Percentiles rank a stretch among this genome's conserved stretches.
phyloP scores from a whole-genome alignment of 805 yeast species.

The Candida fluviatilis region DNA sequence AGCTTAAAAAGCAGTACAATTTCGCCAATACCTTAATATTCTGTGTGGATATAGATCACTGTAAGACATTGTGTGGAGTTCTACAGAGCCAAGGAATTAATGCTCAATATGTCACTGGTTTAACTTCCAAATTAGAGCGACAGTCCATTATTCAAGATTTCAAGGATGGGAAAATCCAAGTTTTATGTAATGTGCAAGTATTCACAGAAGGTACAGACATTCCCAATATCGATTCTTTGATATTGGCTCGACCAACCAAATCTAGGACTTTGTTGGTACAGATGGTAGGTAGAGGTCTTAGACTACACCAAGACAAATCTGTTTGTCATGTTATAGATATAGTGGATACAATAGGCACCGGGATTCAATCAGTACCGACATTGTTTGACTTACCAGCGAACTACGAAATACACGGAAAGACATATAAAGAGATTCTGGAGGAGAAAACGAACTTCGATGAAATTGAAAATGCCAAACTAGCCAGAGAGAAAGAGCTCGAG shows the following conservation, averaged over 20 bases:
- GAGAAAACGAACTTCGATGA: constrained; percentile 11
- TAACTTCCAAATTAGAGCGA: constrained; percentile 52
- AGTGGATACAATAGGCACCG: constrained; percentile 55
- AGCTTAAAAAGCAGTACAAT: constrained; percentile 25
- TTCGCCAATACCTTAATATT: constrained; percentile 69
- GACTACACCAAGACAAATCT: constrained; percentile 57
- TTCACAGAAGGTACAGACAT: constrained; percentile 95
- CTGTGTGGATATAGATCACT: constrained; percentile 72
- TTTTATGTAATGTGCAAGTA: constrained; percentile 81
- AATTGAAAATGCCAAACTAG: constrained; percentile 5
- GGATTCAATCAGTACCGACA: constrained; percentile 54
- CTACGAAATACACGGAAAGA: constrained; percentile 22
- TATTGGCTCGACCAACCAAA: constrained; percentile 76
- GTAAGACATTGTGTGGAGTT: constrained; percentile 45
- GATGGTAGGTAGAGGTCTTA: constrained; percentile 88
- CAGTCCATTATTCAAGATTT: constrained; percentile 53
- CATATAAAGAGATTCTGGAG: constrained; percentile 26
- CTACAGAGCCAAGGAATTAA: constrained; percentile 59
- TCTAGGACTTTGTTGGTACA: constrained; percentile 71
- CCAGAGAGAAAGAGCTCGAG: constrained; percentile 6
- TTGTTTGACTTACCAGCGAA: constrained; percentile 32
- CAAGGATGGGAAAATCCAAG: constrained; percentile 57
- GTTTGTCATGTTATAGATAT: constrained; percentile 75
- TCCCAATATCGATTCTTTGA: constrained; percentile 78
- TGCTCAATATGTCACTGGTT: constrained; percentile 70